Evolutionary conservation across 805 yeast species (phyloP).

Genomic region (Candida anglica): DNA sequence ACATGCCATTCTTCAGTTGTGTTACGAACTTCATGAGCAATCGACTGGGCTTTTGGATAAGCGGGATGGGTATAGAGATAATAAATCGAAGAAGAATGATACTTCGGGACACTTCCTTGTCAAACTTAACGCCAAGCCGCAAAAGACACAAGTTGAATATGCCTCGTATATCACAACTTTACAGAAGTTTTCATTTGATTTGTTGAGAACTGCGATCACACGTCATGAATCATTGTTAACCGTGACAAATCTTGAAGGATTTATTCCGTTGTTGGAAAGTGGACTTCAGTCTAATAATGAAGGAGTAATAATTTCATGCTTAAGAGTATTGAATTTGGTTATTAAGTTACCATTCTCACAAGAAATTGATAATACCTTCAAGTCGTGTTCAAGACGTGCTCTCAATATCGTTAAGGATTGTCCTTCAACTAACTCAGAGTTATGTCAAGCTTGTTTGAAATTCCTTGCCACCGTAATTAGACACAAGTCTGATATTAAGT

Average conservation of each 20-base stretch:
- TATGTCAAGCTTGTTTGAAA: conserved; percentile 76
- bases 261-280: conserved; percentile 66
- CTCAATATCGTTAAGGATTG: conserved; percentile 65
- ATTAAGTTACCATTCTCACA: conserved; percentile 60
- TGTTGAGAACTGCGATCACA: conserved; percentile 66
- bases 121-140: conserved; percentile 59
- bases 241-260: conserved; percentile 60
- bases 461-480: conserved; percentile 70
- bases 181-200: conserved; percentile 73
- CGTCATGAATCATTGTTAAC: conserved; percentile 59
- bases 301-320: conserved; percentile 64
- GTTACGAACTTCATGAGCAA: conserved; percentile 67
- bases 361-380: conserved; percentile 49
- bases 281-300: conserved; percentile 68
- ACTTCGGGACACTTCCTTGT: conserved; percentile 68
- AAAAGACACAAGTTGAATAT: conserved; percentile 50
- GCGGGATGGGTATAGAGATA: conserved; percentile 10
- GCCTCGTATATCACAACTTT: conserved; percentile 56
- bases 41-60: conserved; percentile 27
- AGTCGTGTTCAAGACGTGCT: conserved; percentile 56
- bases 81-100: conserved; percentile 14
- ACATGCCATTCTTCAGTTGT: conserved; percentile 59
- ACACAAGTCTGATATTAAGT: conserved; percentile 57
- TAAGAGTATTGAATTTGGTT: conserved; percentile 57
- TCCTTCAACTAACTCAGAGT: conserved; percentile 72